Percentiles rank a stretch among this genome's conserved stretches.
Conservation (phyloP, 495 filamentous ascomycete species). For the Annulohypoxylon stygium region DNA sequence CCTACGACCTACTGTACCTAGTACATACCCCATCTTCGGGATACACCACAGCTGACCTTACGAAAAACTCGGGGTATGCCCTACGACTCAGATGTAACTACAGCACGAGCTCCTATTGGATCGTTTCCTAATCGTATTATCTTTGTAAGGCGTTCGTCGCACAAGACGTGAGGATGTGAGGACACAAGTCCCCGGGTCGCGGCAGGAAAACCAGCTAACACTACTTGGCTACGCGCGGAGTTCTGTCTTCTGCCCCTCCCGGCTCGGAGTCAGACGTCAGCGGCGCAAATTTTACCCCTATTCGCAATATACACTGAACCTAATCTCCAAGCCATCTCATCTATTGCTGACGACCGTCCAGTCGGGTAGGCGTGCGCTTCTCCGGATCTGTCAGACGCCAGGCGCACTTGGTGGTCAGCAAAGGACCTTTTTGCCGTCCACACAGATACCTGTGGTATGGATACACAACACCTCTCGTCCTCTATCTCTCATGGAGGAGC, state of each 20-base stretch:
- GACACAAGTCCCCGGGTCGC: conserved; percentile 1
- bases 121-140: neutral
- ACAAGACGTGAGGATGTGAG: conserved; percentile 8
- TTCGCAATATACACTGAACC: conserved; percentile 26
- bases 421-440: neutral
- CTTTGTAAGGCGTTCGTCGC: conserved; percentile 21
- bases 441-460: neutral
- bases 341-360: conserved; percentile 40
- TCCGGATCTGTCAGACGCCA: conserved; percentile 29
- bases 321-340: conserved; percentile 34
- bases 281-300: conserved; percentile 24
- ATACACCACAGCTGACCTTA: conserved; percentile 4
- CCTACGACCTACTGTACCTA: neutral
- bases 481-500: conserved; percentile 21
- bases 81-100: conserved; percentile 7
- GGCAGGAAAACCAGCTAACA: conserved; percentile 11
- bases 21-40: neutral
- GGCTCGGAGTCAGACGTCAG: conserved; percentile 29
- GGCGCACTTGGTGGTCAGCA: conserved; percentile 31
- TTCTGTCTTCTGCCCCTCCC: conserved; percentile 10
- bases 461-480: neutral
- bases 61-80: conserved; percentile 10
- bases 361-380: conserved; percentile 35
- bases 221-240: neutral
- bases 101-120: conserved; percentile 22